Base-by-base conservation (phyloP, 768 basidiomycete genomes). In the Suillus subalutaceus region DNA sequence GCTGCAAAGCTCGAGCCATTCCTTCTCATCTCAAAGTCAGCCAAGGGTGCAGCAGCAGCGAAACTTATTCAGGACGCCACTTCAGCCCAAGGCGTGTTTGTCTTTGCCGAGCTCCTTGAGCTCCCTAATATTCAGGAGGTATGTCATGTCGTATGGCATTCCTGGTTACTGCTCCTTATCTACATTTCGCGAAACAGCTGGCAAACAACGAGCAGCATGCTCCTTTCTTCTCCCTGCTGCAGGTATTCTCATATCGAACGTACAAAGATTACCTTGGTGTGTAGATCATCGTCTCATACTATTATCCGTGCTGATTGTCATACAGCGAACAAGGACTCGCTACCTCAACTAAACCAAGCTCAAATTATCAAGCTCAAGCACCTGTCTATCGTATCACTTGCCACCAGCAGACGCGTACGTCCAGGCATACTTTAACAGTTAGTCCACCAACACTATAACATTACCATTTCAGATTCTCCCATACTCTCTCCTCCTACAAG, bases 361-460 rank as follows among this genome's bases (percentile, higher is more conserved):
- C 97, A 98, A 73, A 85, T 86, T 6, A 88, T 83, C 46, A 99
- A 99, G 77, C 85, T 99, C 16, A 97, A 94, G 79, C 94, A 97
- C 74, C 88, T 99, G 20, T 91, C 96, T 4, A 89, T 99, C 66
- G 93, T 96, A 41, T 87, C 94, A 1, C 84, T 97, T 44, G 93
- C 95, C 2, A 79, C 88, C 56, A 82, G 90, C 66, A 87, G 85
- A 63, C 87, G 96, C 60, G 96, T 96, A 73, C 67, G 90, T 79
- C 44, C 10, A 30, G 35, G 68, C 30, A 37, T 64, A 50, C 50
- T 63, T 56, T 18, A 12, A 46, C 57, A 57, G 43, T 37, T 41
- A 44, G 16, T 37, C 30, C 40, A 23, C 68, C 53, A 7, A 52
- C 58, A n/a, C 65, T 32, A 12, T 16, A 13, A 26, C 64, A n/a